A percentile compares a stretch with the other conserved stretches of the same genome.
Conservation (phyloP, 2,329 filamentous ascomycete species). For the Massarina eburnea region DNA sequence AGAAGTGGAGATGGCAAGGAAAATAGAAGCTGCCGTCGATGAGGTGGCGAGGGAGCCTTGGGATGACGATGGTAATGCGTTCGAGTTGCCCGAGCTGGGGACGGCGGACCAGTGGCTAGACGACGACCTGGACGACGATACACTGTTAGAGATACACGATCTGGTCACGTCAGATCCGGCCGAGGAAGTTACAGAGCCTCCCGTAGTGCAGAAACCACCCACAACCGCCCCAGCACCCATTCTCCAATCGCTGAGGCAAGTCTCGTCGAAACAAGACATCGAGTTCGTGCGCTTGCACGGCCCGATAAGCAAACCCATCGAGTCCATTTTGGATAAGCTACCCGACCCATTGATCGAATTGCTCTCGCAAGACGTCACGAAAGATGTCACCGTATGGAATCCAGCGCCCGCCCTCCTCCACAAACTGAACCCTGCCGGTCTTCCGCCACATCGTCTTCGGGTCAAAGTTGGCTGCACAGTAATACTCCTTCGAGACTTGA, state of each 20-base stretch:
- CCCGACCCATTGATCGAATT: constrained; percentile 34
- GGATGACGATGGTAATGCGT: constrained; percentile 26
- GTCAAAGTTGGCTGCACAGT: constrained; percentile 39
- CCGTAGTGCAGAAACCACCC: constrained; percentile 1
- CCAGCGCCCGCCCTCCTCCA: constrained; percentile 30
- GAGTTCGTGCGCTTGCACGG: constrained; percentile 33
- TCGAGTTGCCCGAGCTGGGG: constrained; percentile 14
- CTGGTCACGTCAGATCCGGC: constrained; percentile 27
- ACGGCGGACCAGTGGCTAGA: constrained; percentile 24
- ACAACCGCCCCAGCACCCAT: constrained; percentile 2
- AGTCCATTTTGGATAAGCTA: constrained; percentile 24
- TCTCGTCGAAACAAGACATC: constrained; percentile 14
- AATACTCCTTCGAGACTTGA: constrained; percentile 28
- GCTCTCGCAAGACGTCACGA: constrained; percentile 33
- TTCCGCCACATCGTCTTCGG: constrained; percentile 38
- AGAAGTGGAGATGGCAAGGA: constrained; percentile 20
- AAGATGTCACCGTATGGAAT: constrained; percentile 22
- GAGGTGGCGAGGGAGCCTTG: constrained; percentile 35
- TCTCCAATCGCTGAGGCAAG: neutral
- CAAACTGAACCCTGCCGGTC: constrained; percentile 32
- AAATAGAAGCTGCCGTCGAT: constrained; percentile 24
- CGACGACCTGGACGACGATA: constrained; percentile 38
- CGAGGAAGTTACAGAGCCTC: constrained; percentile 10
- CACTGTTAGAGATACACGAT: constrained; percentile 32
- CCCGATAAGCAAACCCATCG: constrained; percentile 29